A percentile compares a stretch with the other conserved stretches of the same genome.
phyloP scores from a whole-genome alignment of 495 filamentous ascomycete species.

The Lentithecium fluviatile region DNA sequence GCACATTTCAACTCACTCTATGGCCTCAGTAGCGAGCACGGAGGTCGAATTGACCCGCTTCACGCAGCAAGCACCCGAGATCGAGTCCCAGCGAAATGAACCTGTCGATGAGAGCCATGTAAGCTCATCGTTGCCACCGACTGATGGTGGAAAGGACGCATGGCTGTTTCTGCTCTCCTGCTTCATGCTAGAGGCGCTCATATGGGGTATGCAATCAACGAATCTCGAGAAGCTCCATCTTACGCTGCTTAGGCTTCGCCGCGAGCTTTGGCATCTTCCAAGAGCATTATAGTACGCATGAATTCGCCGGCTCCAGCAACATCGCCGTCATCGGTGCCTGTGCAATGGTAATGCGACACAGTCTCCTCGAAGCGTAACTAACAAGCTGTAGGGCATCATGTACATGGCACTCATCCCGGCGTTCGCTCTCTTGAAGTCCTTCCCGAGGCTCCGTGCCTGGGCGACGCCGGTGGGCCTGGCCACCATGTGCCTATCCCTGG shows the following conservation, averaged over 20 bases:
- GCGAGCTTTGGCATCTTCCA: conserved; percentile 64
- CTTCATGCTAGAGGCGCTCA: conserved; percentile 63
- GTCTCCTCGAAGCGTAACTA: not conserved
- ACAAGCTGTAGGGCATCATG: conserved; percentile 45
- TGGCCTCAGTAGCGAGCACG: not conserved
- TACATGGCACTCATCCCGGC: conserved; percentile 49
- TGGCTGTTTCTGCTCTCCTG: conserved; percentile 63
- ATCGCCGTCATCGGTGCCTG: conserved; percentile 56
- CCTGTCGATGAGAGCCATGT: not conserved
- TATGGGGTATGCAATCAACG: conserved; percentile 57
- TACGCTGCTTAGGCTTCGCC: conserved; percentile 54
- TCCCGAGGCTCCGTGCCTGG: conserved; percentile 39
- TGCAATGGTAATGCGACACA: conserved; percentile 42
- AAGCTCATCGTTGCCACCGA: conserved; percentile 53
- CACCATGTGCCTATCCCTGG: conserved; percentile 33
- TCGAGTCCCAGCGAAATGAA: not conserved
- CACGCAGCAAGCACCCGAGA: not conserved
- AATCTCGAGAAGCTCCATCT: not conserved
- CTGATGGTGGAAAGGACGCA: conserved; percentile 61
- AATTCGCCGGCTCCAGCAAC: conserved; percentile 43
- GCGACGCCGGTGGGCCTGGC: conserved; percentile 46
- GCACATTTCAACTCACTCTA: no score
- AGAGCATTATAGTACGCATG: conserved; percentile 54
- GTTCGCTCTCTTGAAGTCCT: conserved; percentile 39
- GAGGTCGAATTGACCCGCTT: conserved; percentile 9